Conservation (phyloP, 805 yeast species). For the Sungouiozyma intestinalis region DNA sequence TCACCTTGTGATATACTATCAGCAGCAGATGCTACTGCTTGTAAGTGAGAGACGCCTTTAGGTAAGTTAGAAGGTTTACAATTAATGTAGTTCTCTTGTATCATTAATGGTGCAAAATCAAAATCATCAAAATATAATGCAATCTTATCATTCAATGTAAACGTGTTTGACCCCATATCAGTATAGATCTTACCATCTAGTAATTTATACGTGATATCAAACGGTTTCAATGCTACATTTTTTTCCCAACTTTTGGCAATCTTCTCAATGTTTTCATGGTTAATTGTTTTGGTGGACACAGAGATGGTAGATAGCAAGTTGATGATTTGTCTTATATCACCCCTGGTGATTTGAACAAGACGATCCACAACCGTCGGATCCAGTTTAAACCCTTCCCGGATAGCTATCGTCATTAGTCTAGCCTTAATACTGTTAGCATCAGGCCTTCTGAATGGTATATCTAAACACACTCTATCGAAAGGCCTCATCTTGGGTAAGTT, state of each 20-base stretch:
- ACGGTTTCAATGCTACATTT: slow-evolving; percentile 82
- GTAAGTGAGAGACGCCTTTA: slow-evolving; percentile 42
- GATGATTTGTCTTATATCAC: slow-evolving; percentile 91
- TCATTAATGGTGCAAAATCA: slow-evolving; percentile 90
- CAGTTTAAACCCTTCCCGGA: slow-evolving; percentile 68
- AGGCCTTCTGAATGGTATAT: slow-evolving; percentile 82
- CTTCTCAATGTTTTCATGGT: slow-evolving; percentile 47
- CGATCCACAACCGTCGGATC: slow-evolving; percentile 77
- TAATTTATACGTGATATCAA: slow-evolving; percentile 70
- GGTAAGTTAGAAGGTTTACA: slow-evolving; percentile 46
- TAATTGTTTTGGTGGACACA: slow-evolving; percentile 52
- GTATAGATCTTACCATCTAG: slow-evolving; percentile 53
- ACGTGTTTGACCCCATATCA: slow-evolving; percentile 33
- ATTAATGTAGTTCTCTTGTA: slow-evolving; percentile 80
- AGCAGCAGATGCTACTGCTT: slow-evolving; percentile 66
- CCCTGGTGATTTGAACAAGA: slow-evolving; percentile 71
- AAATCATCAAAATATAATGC: slow-evolving; percentile 88
- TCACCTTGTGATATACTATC: slow-evolving; percentile 82
- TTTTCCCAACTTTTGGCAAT: slow-evolving; percentile 74
- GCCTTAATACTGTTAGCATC: slow-evolving; percentile 71
- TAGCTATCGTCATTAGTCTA: slow-evolving; percentile 82
- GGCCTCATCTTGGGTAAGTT: slow-evolving; percentile 92
- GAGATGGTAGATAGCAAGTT: slow-evolving; percentile 81
- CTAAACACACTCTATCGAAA: slow-evolving; percentile 73
- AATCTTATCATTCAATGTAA: slow-evolving; percentile 67